Evolutionary conservation across 176 grass and related monocot genomes (phyloP).

Genomic region (Oryza nivara): DNA sequence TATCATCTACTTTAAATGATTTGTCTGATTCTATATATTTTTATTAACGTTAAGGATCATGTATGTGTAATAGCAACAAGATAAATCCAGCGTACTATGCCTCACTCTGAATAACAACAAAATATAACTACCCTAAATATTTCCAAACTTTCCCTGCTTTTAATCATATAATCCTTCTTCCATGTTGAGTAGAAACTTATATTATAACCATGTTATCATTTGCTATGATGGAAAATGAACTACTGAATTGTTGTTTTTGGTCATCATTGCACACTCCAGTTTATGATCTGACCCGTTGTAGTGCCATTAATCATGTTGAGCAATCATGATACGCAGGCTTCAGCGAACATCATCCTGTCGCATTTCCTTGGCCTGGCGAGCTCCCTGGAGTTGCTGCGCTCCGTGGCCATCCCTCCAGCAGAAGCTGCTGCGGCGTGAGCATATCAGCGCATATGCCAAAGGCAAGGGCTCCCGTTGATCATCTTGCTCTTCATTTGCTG

Average conservation of each 20-base stretch:
- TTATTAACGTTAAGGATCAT: not conserved
- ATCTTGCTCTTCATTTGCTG: not conserved
- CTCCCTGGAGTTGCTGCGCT: constrained; percentile 85
- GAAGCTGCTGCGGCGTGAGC: constrained; percentile 56
- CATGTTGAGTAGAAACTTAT: not conserved
- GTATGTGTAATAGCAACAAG: not conserved
- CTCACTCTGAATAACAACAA: not conserved
- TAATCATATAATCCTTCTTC: not conserved
- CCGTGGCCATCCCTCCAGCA: constrained; percentile 63
- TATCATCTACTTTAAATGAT: not conserved
- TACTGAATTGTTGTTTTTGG: not conserved
- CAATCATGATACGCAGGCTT: constrained; percentile 53
- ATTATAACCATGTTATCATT: too few relatives aligned
- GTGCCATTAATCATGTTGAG: not conserved
- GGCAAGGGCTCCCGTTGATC: not conserved
- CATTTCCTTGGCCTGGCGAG: constrained; percentile 85
- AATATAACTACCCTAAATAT: not conserved
- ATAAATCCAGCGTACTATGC: not conserved
- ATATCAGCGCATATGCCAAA: not conserved
- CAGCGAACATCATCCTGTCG: constrained; percentile 89
- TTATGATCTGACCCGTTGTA: not conserved
- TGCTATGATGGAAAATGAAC: not conserved
- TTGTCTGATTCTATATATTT: not conserved
- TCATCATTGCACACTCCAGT: not conserved
- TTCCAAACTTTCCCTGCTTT: not conserved